Evolutionary conservation across 2,329 filamentous ascomycete genomes (phyloP).

Genomic region (Aspergillus amoenus): DNA sequence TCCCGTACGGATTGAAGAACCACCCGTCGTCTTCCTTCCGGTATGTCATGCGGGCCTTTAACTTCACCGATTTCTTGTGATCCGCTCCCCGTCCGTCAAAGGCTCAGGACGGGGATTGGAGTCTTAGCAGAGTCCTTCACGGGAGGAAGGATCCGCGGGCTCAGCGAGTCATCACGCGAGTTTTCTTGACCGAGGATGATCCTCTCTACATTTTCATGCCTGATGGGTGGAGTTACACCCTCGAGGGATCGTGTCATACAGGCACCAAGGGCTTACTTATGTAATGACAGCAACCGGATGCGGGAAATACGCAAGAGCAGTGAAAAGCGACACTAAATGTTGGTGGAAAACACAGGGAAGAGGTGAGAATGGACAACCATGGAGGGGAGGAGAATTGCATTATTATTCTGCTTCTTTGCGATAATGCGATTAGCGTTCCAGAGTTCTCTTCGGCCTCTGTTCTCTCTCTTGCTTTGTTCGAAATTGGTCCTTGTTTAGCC

Average conservation of each 20-base stretch:
- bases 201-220: constrained; percentile 4
- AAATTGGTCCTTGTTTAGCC: background rate
- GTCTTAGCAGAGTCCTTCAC: constrained; percentile 1
- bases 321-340: background rate
- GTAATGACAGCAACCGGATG: background rate
- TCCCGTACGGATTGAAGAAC: constrained; percentile 14
- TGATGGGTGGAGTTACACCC: constrained; percentile 8
- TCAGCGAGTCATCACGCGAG: constrained; percentile 8
- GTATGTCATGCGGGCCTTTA: constrained; percentile 35
- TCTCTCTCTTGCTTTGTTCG: background rate
- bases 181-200: constrained; percentile 12
- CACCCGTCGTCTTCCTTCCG: background rate
- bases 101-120: constrained; percentile 18
- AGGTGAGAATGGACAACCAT: background rate
- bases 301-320: constrained; percentile 2
- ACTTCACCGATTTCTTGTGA: constrained; percentile 34
- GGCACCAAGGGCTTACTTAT: background rate
- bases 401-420: background rate
- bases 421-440: background rate
- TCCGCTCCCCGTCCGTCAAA: constrained; percentile 28
- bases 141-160: background rate
- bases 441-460: background rate
- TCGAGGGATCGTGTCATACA: constrained; percentile 13
- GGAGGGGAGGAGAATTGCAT: constrained; percentile 4
- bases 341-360: background rate